Evolutionary conservation across 2,329 filamentous ascomycete genomes (phyloP).

Genomic region (Colletotrichum godetiae): DNA sequence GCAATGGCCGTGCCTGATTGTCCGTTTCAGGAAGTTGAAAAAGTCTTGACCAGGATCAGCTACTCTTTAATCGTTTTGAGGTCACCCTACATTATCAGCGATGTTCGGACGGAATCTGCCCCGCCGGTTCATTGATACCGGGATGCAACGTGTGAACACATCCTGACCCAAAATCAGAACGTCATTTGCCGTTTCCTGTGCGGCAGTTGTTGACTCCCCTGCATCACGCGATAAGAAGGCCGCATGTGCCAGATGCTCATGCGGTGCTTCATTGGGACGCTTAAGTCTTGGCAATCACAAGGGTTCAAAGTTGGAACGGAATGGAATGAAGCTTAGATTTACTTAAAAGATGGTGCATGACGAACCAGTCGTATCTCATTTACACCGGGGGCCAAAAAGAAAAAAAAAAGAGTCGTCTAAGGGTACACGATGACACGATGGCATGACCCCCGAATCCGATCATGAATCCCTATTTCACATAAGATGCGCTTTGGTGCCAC

Average conservation of each 20-base stretch:
- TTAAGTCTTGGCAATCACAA: background rate
- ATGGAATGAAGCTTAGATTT: background rate
- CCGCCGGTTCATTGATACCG: background rate
- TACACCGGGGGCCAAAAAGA: too few species aligned
- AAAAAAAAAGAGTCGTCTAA: background rate
- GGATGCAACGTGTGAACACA: background rate
- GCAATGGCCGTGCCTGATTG: background rate
- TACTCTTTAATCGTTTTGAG: background rate
- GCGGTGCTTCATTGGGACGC: background rate
- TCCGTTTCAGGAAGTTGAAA: background rate
- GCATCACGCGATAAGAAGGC: background rate
- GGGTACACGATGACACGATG: background rate
- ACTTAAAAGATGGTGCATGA: background rate
- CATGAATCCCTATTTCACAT: background rate
- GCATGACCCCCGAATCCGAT: too few species aligned
- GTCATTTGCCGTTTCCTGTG: background rate
- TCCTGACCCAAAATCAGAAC: background rate
- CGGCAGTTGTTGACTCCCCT: background rate
- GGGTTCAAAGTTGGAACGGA: background rate
- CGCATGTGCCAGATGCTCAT: background rate
- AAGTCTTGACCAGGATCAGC: background rate
- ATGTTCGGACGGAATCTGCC: background rate
- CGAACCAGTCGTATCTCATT: background rate
- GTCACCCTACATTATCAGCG: background rate
- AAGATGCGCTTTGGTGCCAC: conserved; percentile 25